phyloP scores from a whole-genome alignment of 495 filamentous ascomycete genomes.

The Penicilliopsis zonata region DNA sequence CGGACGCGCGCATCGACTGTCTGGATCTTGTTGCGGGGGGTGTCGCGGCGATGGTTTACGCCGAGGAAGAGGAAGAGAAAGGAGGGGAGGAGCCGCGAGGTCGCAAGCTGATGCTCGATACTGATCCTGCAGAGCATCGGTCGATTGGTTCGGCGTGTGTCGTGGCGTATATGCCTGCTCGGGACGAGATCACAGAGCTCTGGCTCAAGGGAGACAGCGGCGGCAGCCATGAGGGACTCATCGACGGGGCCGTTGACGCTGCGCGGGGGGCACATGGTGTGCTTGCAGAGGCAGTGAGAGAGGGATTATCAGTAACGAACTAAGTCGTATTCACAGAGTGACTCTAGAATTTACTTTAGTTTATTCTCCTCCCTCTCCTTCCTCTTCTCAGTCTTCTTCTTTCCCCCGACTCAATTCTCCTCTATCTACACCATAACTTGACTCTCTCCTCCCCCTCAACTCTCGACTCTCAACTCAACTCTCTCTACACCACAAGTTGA shows the following conservation, averaged over 20 bases:
- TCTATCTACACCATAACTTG: too few species aligned
- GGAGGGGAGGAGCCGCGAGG: slow-evolving; percentile 12
- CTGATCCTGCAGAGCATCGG: slow-evolving; percentile 64
- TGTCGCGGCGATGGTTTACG: slow-evolving; percentile 74
- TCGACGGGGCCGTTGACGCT: slow-evolving; percentile 54
- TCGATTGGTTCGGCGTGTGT: slow-evolving; percentile 67
- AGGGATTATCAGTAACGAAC: too few species aligned
- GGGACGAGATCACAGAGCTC: slow-evolving; percentile 86
- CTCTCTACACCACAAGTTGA: too few species aligned
- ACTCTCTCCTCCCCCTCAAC: too few species aligned
- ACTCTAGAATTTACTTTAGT: too few species aligned
- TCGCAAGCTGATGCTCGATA: slow-evolving; percentile 62
- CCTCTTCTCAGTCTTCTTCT: too few species aligned
- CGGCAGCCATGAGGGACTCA: slow-evolving; percentile 36
- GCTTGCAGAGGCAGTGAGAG: slow-evolving; percentile 44
- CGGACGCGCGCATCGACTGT: slow-evolving; percentile 92
- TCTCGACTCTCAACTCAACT: too few species aligned
- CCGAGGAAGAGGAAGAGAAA: slow-evolving; percentile 22
- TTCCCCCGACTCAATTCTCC: too few species aligned
- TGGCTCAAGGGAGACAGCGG: slow-evolving; percentile 77
- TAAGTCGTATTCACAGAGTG: too few species aligned
- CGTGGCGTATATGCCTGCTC: slow-evolving; percentile 74
- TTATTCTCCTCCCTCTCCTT: too few species aligned
- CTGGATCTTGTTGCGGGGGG: slow-evolving; percentile 84
- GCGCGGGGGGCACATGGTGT: slow-evolving; percentile 46